Evolutionary conservation across 2,329 filamentous ascomycete genomes (phyloP).

Genomic region (Ramularia endophylla): DNA sequence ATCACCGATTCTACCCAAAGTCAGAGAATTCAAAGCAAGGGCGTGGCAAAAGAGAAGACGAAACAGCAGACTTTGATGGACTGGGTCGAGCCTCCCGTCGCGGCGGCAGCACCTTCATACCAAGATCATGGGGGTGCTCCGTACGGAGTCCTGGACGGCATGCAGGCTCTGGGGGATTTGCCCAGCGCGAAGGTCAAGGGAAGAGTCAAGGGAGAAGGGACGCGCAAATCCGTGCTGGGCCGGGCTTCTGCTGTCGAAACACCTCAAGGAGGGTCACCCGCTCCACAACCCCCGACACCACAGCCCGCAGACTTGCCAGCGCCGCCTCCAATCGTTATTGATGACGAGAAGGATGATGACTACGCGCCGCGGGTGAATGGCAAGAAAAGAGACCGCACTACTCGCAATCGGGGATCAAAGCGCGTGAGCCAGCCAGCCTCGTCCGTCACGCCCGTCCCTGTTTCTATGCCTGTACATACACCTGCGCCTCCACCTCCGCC

Average conservation of each 20-base stretch:
- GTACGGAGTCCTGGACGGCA: slow-evolving; percentile 69
- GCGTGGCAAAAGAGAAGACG: slow-evolving; percentile 26
- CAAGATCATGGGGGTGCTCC: slow-evolving; percentile 69
- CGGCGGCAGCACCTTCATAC: slow-evolving; percentile 59
- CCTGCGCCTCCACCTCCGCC: neutral
- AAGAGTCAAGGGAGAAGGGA: slow-evolving; percentile 43
- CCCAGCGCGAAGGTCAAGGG: slow-evolving; percentile 59
- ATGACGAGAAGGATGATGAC: slow-evolving; percentile 45
- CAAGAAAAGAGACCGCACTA: slow-evolving; percentile 29
- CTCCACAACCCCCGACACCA: slow-evolving; percentile 28
- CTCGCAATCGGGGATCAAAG: slow-evolving; percentile 20
- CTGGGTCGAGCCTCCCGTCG: slow-evolving; percentile 52
- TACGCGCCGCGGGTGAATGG: slow-evolving; percentile 33
- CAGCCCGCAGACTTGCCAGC: slow-evolving; percentile 34
- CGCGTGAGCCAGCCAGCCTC: slow-evolving; percentile 20
- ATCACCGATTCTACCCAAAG: slow-evolving; percentile 7
- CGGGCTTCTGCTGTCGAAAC: slow-evolving; percentile 41
- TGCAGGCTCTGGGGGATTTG: slow-evolving; percentile 72
- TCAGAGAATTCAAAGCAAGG: slow-evolving; percentile 33
- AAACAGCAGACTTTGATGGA: slow-evolving; percentile 28
- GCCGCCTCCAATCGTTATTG: slow-evolving; percentile 29
- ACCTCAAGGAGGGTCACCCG: slow-evolving; percentile 39
- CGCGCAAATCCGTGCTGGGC: slow-evolving; percentile 36
- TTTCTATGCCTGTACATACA: slow-evolving; percentile 2
- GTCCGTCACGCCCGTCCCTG: slow-evolving; percentile 14